Conservation (phyloP, 495 filamentous ascomycete genomes). For the Hypoxylon fuscum region DNA sequence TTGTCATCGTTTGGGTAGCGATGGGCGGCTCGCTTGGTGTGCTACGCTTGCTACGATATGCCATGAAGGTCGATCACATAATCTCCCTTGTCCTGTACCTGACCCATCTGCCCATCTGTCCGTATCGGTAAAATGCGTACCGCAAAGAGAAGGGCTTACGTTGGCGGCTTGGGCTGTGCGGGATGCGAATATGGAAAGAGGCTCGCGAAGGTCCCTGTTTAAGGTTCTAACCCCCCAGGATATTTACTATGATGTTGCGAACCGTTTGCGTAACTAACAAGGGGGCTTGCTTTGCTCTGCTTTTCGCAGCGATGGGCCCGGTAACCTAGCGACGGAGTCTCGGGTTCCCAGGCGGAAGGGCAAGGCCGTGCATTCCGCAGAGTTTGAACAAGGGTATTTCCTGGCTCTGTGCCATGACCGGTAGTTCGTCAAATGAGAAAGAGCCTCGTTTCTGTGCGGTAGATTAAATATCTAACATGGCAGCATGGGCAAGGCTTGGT, state of each 20-base stretch:
- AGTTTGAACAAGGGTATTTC: slow-evolving; percentile 1
- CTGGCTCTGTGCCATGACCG: not conserved
- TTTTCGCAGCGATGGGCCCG: slow-evolving; percentile 9
- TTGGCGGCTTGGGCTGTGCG: too few species aligned
- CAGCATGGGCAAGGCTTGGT: slow-evolving; percentile 1
- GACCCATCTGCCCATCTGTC: too few species aligned
- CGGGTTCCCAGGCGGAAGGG: slow-evolving; percentile 28
- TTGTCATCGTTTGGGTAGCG: not conserved
- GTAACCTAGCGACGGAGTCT: too few species aligned
- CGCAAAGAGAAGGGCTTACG: too few species aligned
- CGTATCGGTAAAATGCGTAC: too few species aligned
- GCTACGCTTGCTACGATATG: too few species aligned
- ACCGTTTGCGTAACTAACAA: slow-evolving; percentile 9
- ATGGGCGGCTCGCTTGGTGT: too few species aligned
- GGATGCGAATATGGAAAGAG: slow-evolving; percentile 13
- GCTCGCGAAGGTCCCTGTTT: not conserved
- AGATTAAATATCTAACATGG: not conserved
- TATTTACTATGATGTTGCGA: slow-evolving; percentile 3
- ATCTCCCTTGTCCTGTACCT: slow-evolving; percentile 18
- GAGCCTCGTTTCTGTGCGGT: not conserved
- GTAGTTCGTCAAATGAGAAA: slow-evolving; percentile 3
- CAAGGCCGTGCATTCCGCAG: slow-evolving; percentile 14
- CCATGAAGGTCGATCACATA: slow-evolving; percentile 18
- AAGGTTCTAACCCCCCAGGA: not conserved
- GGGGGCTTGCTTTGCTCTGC: slow-evolving; percentile 5